These are phyloP conservation scores for Pterulicium gracile DNA, from an alignment of 1,284 basidiomycete species.

Conservation along the genomic window DNA sequence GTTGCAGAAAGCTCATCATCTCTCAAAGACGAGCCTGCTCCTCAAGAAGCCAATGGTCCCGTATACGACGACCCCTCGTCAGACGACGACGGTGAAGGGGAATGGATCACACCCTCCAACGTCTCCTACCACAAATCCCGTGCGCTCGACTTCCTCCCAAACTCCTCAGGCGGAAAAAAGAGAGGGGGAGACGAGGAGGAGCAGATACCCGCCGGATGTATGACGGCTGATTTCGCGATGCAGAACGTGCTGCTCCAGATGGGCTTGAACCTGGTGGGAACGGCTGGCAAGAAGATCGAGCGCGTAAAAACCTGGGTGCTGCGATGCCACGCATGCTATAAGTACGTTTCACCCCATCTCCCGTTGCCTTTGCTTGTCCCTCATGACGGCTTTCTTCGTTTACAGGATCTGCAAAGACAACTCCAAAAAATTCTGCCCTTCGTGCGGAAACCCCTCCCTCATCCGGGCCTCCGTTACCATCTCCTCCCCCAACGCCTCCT, in stretches of 20 bases:
- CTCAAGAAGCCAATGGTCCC: no score
- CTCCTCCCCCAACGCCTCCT: slow-evolving; percentile 48
- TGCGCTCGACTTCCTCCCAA: slow-evolving; percentile 71
- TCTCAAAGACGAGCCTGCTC: slow-evolving; percentile 17
- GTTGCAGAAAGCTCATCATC: slow-evolving; percentile 4
- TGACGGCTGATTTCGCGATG: slow-evolving; percentile 99
- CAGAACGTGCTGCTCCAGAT: slow-evolving; percentile 97
- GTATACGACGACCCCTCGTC: slow-evolving; percentile 69
- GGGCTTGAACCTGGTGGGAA: slow-evolving; percentile 85
- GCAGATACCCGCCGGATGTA: slow-evolving; percentile 65
- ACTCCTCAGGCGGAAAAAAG: slow-evolving; percentile 24
- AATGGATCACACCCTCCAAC: slow-evolving; percentile 96
- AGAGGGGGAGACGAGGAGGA: slow-evolving; percentile 32
- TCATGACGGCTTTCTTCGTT: not conserved
- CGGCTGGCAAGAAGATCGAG: slow-evolving; percentile 85
- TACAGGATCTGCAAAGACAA: slow-evolving; percentile 90
- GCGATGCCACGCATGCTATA: slow-evolving; percentile 98
- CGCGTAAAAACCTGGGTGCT: slow-evolving; percentile 94
- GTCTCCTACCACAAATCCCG: slow-evolving; percentile 82
- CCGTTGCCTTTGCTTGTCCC: slow-evolving; percentile 4
- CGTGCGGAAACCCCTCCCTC: slow-evolving; percentile 90
- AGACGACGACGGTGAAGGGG: slow-evolving; percentile 78
- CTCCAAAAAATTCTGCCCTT: slow-evolving; percentile 94
- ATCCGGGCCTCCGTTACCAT: slow-evolving; percentile 88
- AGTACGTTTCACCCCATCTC: slow-evolving; percentile 48